A percentile compares a stretch with the other conserved stretches of the same genome.
These are phyloP conservation scores for Dendrobium nobile DNA, from an alignment of 106 monocot genomes.

Conservation along the genomic window DNA sequence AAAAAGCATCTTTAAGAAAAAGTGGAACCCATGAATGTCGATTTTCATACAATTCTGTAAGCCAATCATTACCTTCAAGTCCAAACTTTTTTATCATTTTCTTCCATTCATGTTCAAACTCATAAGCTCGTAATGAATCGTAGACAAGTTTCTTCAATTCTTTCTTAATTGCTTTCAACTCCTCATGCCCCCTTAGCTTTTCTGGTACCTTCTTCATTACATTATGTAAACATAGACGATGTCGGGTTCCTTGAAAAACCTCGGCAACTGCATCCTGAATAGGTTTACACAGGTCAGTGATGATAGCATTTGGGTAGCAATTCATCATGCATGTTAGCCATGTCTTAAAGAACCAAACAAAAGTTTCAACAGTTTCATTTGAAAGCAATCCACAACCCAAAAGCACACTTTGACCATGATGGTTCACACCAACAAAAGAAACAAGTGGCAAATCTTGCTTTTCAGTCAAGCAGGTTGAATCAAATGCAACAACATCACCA, in stretches of 20 bases:
- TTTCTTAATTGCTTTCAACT: constrained; percentile 50
- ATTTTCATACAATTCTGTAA: constrained; percentile 44
- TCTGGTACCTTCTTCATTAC: constrained; percentile 46
- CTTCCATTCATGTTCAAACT: constrained; percentile 55
- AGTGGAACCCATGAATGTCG: constrained; percentile 54
- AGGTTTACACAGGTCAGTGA: constrained; percentile 43
- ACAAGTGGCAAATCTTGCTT: constrained; percentile 57
- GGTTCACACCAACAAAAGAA: constrained; percentile 47
- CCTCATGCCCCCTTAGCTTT: constrained; percentile 35
- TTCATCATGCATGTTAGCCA: constrained; percentile 39
- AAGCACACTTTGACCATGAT: constrained; percentile 51
- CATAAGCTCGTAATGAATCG: constrained; percentile 37
- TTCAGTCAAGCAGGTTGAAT: constrained; percentile 45
- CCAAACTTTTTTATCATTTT: constrained; percentile 30
- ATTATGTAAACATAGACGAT: constrained; percentile 42
- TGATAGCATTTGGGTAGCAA: constrained; percentile 36
- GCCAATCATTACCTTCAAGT: constrained; percentile 54
- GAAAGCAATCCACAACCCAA: constrained; percentile 57
- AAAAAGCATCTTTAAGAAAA: constrained; percentile 64
- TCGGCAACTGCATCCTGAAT: constrained; percentile 37
- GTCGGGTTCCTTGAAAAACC: constrained; percentile 32
- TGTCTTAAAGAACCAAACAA: constrained; percentile 56
- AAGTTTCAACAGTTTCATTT: constrained; percentile 34
- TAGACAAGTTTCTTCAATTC: constrained; percentile 32
- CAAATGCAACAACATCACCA: constrained; percentile 57